Percentiles rank a stretch among this genome's conserved stretches.
phyloP scores from a whole-genome alignment of 108 stramenopile genomes.

The Nitzschia inconspicua region DNA sequence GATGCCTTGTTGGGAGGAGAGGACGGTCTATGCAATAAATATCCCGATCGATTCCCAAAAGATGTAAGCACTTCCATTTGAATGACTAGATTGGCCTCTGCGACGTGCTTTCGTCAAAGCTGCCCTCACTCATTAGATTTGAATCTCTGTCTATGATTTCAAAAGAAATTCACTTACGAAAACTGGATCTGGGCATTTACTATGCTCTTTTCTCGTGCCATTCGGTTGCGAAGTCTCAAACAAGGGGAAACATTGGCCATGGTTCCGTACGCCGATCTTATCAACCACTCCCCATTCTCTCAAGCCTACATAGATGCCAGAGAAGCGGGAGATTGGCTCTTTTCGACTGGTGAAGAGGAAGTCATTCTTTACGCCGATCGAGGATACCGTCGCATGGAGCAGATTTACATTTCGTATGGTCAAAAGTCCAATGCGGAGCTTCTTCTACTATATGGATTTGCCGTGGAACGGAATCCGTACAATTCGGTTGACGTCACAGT shows the following conservation, averaged over 20 bases:
- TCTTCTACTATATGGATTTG: constrained; percentile 92
- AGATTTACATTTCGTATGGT: constrained; percentile 93
- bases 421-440: constrained; percentile 94
- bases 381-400: constrained; percentile 92
- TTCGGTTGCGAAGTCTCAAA: constrained; percentile 68
- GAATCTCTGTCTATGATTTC: background rate
- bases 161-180: constrained; percentile 76
- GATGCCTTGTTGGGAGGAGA: constrained; percentile 73
- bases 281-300: constrained; percentile 95
- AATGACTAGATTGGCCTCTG: background rate
- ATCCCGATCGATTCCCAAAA: constrained; percentile 73
- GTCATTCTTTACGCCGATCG: constrained; percentile 93
- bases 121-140: background rate
- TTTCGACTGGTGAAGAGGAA: constrained; percentile 88
- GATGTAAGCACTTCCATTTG: constrained; percentile 29
- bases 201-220: constrained; percentile 89
- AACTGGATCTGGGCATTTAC: constrained; percentile 95
- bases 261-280: constrained; percentile 95
- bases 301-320: constrained; percentile 80
- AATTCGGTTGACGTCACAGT: constrained; percentile 94
- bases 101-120: too few relatives aligned
- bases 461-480: constrained; percentile 94
- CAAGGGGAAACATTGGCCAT: constrained; percentile 85
- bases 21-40: constrained; percentile 51
- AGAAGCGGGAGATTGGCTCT: constrained; percentile 83